Percentiles rank a stretch among this genome's conserved stretches.
Evolutionary conservation across 768 basidiomycete genomes (phyloP).

Genomic region (Trametes elegans): DNA sequence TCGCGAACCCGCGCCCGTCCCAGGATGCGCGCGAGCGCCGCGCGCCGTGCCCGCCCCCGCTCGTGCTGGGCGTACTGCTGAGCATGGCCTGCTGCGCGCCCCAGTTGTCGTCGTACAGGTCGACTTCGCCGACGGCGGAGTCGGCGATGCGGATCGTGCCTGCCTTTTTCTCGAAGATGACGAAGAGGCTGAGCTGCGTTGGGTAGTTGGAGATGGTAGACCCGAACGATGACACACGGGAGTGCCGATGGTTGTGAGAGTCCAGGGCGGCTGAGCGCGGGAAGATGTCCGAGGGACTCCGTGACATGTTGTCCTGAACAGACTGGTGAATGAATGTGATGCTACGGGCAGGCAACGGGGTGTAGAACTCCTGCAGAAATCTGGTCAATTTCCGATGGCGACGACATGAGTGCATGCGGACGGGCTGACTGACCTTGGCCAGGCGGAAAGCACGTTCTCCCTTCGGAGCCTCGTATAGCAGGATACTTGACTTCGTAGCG

Average conservation of each 20-base stretch:
- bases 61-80: conserved; percentile 24
- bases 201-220: conserved; percentile 44
- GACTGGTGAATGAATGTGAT: conserved; percentile 71
- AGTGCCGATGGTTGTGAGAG: conserved; percentile 14
- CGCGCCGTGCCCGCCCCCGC: conserved; percentile 14
- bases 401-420: not conserved
- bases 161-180: conserved; percentile 85
- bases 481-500: conserved; percentile 68
- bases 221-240: conserved; percentile 20
- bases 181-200: conserved; percentile 75
- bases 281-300: conserved; percentile 42
- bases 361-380: conserved; percentile 79
- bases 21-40: conserved; percentile 43
- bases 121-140: conserved; percentile 77
- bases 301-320: conserved; percentile 47
- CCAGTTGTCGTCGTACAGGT: conserved; percentile 46
- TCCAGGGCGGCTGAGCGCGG: conserved; percentile 23
- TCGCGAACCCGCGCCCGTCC: conserved; percentile 41
- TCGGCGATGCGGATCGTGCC: conserved; percentile 80
- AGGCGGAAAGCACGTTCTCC: conserved; percentile 82
- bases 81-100: conserved; percentile 26
- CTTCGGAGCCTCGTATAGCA: conserved; percentile 78
- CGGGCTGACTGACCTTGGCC: conserved; percentile 60
- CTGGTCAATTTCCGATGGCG: not conserved
- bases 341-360: conserved; percentile 63